Conservation (phyloP, 2,329 filamentous ascomycete species). For the Apiospora sp. region DNA sequence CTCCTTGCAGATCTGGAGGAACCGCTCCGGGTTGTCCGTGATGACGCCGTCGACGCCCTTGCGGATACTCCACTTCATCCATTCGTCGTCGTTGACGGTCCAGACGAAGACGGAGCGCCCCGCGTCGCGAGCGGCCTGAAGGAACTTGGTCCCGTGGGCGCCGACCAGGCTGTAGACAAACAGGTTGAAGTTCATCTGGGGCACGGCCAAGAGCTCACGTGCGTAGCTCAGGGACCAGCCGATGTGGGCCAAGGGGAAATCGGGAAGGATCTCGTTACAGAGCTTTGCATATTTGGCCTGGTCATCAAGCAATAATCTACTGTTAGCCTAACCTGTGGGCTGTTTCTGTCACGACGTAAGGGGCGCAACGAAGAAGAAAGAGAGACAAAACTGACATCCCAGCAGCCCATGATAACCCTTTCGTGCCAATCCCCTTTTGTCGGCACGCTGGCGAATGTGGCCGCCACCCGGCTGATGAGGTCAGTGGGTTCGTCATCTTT, state of each 20-base stretch:
- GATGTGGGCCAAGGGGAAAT: constrained; percentile 72
- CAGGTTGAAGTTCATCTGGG: constrained; percentile 81
- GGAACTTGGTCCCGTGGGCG: constrained; percentile 71
- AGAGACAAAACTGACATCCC: constrained; percentile 65
- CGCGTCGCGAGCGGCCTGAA: constrained; percentile 63
- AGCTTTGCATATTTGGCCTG: constrained; percentile 73
- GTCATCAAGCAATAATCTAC: not conserved
- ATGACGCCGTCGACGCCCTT: constrained; percentile 80
- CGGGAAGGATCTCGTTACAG: constrained; percentile 67
- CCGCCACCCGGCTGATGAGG: constrained; percentile 74
- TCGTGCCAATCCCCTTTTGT: constrained; percentile 69
- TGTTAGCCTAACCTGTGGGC: not conserved
- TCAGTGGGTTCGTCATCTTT: constrained; percentile 73
- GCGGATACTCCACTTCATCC: constrained; percentile 83
- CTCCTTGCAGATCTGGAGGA: constrained; percentile 64
- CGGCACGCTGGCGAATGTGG: constrained; percentile 64
- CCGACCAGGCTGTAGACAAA: constrained; percentile 73
- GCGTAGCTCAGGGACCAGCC: constrained; percentile 74
- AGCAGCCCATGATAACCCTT: constrained; percentile 81
- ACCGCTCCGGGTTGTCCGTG: constrained; percentile 81
- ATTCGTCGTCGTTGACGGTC: constrained; percentile 82
- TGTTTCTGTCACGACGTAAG: constrained; percentile 20
- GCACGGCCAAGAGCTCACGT: constrained; percentile 71
- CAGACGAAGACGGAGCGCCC: constrained; percentile 75
- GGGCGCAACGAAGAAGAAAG: constrained; percentile 23